Evolutionary conservation across 2,329 filamentous ascomycete genomes (phyloP), one percentile per base, ranked within the genome.

Genomic region (Sporothrix brunneoviolacea): DNA sequence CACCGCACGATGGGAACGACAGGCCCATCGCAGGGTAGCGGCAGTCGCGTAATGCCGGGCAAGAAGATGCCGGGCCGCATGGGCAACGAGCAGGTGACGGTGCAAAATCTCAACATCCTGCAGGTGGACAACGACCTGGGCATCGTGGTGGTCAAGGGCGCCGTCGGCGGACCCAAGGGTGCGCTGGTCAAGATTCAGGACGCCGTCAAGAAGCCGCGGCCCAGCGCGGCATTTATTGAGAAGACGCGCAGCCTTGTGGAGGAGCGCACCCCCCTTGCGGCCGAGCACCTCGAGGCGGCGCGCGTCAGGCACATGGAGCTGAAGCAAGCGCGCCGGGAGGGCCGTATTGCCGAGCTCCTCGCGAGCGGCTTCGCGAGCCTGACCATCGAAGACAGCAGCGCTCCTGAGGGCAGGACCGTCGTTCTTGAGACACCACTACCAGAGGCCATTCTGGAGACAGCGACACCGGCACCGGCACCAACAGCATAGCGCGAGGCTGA

Each of bases 21-120:
- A 8, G 93, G 93, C 66, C 88, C 86, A 54, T 87, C 86, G 60
- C 93, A 98, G 70, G 93, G 93, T 57, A 84, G 86, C 65, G 93
- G 93, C 71, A 94, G 88, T 56, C 82, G 93, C 70, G 91, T 98
- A 21, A 74, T 90, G 64, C 93, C 93, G 0, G 93, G 93, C 54
- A 98, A 98, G 81, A 93, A 90, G 72, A 98, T 98, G 93, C 82
- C 93, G 4, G 93, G 93, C 50, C 82, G 88, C 53, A 97, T 98
- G 93, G 93, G 93, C 57, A 87, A 86, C 58, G 80, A 95, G 68
- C 82, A 81, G 59, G 86, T 90, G 50, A 98, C 93, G 42, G 78
- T 93, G 52, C 91, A 96, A 76, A 96, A 95, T 69, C 72, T 97
- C 60, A 87, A 85, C 70, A 83, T 98, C 48, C 71, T 98, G 65